Evolutionary conservation across 106 monocot species (phyloP).

Genomic region (Acorus gramineus): DNA sequence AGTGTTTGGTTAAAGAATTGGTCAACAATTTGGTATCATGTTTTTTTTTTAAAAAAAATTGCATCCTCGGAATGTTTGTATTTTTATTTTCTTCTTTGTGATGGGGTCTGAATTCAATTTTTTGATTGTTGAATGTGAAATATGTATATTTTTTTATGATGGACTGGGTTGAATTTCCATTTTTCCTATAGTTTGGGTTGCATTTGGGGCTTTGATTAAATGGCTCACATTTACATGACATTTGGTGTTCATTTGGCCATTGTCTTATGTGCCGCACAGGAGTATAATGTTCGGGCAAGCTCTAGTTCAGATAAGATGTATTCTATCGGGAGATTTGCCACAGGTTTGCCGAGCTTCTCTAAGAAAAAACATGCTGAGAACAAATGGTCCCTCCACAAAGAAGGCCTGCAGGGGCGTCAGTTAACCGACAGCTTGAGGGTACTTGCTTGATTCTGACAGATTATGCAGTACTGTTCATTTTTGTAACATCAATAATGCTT

Average conservation of each 20-base stretch:
- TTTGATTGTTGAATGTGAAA: too few relatives aligned
- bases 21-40: too few relatives aligned
- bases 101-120: too few relatives aligned
- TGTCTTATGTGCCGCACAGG: slow-evolving; percentile 17
- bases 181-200: too few relatives aligned
- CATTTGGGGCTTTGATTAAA: too few relatives aligned
- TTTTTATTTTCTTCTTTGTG: too few relatives aligned
- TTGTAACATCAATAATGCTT: background rate
- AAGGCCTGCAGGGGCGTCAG: slow-evolving; percentile 70
- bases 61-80: too few relatives aligned
- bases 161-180: too few relatives aligned
- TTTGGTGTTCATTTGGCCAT: background rate
- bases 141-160: too few relatives aligned
- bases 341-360: slow-evolving; percentile 66
- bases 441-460: background rate
- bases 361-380: slow-evolving; percentile 62
- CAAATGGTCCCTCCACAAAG: slow-evolving; percentile 74
- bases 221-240: background rate
- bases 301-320: slow-evolving; percentile 42
- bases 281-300: slow-evolving; percentile 75
- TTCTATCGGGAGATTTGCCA: slow-evolving; percentile 63
- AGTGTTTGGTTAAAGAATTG: too few relatives aligned
- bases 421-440: slow-evolving; percentile 48
- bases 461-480: background rate
- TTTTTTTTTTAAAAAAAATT: too few relatives aligned